A percentile compares a stretch with the other conserved stretches of the same genome.
Evolutionary conservation across 2,329 filamentous ascomycete genomes (phyloP).

Genomic region (Cyphellophora attinorum): DNA sequence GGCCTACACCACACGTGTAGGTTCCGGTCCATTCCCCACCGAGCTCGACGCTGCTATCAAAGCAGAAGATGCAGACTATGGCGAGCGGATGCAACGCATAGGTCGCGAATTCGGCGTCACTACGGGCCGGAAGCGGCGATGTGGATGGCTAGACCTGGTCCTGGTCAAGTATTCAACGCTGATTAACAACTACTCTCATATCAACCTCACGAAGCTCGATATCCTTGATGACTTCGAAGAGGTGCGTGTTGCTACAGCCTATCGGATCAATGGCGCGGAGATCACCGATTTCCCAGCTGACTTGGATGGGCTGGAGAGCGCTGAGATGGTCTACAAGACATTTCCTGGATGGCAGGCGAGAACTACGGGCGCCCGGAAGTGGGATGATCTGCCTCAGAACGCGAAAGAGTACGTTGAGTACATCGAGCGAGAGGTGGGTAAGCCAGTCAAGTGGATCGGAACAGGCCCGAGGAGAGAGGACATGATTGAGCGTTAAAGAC

Average conservation of each 20-base stretch:
- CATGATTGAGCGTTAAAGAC: constrained; percentile 54
- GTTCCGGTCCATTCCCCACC: constrained; percentile 53
- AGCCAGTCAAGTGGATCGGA: constrained; percentile 54
- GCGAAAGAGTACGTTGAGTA: constrained; percentile 53
- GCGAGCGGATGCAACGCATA: constrained; percentile 40
- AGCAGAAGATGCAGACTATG: constrained; percentile 20
- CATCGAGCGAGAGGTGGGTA: constrained; percentile 48
- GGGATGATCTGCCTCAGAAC: constrained; percentile 47
- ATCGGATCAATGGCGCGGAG: constrained; percentile 42
- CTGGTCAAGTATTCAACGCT: constrained; percentile 52
- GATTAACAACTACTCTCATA: constrained; percentile 41
- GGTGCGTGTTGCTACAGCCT: constrained; percentile 51
- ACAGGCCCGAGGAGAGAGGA: constrained; percentile 52
- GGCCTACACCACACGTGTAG: constrained; percentile 54
- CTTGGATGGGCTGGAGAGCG: constrained; percentile 34
- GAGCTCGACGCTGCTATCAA: constrained; percentile 28
- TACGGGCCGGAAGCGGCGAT: constrained; percentile 52
- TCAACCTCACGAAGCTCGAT: constrained; percentile 58
- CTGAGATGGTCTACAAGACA: constrained; percentile 50
- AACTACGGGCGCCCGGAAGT: constrained; percentile 48
- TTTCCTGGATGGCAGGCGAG: constrained; percentile 52
- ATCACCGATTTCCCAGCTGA: constrained; percentile 51
- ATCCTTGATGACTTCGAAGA: constrained; percentile 55
- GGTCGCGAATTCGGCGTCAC: constrained; percentile 48
- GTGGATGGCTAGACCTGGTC: constrained; percentile 58